Evolutionary conservation across 2,329 filamentous ascomycete genomes (phyloP).

Genomic region (Laburnicola sp.): DNA sequence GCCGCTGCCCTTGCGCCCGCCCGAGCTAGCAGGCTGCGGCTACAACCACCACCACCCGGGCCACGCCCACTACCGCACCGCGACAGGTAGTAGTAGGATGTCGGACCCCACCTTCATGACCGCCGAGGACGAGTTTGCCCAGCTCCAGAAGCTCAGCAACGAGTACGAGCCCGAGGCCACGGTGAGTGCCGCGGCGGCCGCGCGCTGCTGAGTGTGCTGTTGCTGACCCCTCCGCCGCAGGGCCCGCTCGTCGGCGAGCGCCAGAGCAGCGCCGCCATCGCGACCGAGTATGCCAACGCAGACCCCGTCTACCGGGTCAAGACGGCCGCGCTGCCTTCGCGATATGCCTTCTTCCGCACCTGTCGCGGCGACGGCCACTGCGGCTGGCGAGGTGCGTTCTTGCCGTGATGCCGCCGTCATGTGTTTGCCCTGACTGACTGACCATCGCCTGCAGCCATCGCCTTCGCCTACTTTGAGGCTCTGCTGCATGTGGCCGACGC

Average conservation of each 20-base stretch:
- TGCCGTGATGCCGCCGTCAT: conserved; percentile 1
- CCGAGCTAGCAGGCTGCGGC: conserved; percentile 42
- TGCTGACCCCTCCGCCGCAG: conserved; percentile 53
- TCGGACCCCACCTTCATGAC: conserved; percentile 40
- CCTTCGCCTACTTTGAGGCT: conserved; percentile 89
- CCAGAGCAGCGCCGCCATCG: conserved; percentile 74
- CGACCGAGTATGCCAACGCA: conserved; percentile 83
- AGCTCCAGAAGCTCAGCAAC: conserved; percentile 65
- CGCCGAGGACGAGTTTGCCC: conserved; percentile 60
- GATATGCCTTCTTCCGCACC: conserved; percentile 84
- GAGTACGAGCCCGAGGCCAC: conserved; percentile 61
- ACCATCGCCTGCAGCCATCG: conserved; percentile 67
- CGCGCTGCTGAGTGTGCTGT: conserved; percentile 21
- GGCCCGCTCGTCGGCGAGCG: conserved; percentile 81
- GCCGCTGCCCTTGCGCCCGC: conserved; percentile 48
- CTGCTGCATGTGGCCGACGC: conserved; percentile 70
- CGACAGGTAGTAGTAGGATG: conserved; percentile 44
- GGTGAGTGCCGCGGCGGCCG: conserved; percentile 47
- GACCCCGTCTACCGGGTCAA: conserved; percentile 85
- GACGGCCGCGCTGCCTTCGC: conserved; percentile 78
- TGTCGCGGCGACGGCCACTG: conserved; percentile 94
- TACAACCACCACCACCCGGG: conserved; percentile 32
- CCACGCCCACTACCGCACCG: conserved; percentile 35
- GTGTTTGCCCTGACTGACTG: conserved; percentile 38
- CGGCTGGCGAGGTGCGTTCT: conserved; percentile 88